phyloP scores from a whole-genome alignment of 441 rosid species.

The Capsella rubella region DNA sequence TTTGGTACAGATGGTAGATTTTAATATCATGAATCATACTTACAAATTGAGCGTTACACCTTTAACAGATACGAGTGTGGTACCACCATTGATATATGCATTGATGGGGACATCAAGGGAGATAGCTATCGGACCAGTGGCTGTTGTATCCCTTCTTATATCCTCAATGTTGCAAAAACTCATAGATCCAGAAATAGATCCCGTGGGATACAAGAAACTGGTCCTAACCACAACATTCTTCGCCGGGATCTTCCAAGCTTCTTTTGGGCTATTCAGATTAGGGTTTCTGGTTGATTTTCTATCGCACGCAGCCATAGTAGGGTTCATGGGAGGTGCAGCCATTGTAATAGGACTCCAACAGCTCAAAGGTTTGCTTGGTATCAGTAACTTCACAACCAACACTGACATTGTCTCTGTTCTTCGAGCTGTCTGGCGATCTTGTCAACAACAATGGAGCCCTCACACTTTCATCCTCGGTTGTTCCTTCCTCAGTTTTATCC shows the following conservation, averaged over 20 bases:
- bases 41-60: neutral
- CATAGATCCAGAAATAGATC: constrained; percentile 67
- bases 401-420: constrained; percentile 82
- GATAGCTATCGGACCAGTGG: constrained; percentile 94
- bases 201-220: constrained; percentile 67
- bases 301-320: constrained; percentile 88
- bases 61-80: constrained; percentile 74
- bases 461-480: constrained; percentile 37
- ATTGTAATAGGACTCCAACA: constrained; percentile 94
- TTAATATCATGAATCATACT: constrained; percentile 1
- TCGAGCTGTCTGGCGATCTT: constrained; percentile 67
- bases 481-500: constrained; percentile 61
- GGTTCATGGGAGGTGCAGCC: constrained; percentile 94
- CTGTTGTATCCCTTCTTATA: constrained; percentile 84
- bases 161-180: constrained; percentile 75
- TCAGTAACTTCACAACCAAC: constrained; percentile 72
- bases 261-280: constrained; percentile 81
- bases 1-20: too few species aligned
- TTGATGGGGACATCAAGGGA: constrained; percentile 94
- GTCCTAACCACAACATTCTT: constrained; percentile 83
- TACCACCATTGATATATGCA: constrained; percentile 88
- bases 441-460: constrained; percentile 69
- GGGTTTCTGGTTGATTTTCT: constrained; percentile 94
- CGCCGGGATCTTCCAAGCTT: constrained; percentile 80
- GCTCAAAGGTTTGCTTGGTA: constrained; percentile 81